phyloP scores from a whole-genome alignment of 1,284 basidiomycete species.

The Pseudozyma pruni region DNA sequence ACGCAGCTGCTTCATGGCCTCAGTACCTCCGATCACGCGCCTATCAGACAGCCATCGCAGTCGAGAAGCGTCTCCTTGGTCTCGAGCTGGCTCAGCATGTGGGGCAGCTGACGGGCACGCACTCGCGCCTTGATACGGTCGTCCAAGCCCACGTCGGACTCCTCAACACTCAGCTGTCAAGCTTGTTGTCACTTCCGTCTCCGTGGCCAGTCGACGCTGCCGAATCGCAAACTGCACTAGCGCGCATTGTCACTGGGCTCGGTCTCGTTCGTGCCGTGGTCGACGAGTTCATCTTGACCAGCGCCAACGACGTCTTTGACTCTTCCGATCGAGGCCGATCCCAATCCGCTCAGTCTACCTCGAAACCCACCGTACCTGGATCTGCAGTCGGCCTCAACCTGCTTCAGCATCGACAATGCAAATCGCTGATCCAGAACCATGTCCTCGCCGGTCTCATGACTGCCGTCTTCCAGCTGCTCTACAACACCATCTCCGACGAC shows the following conservation, averaged over 20 bases:
- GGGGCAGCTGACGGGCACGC: constrained; percentile 19
- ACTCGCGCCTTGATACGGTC: constrained; percentile 20
- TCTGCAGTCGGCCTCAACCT: constrained; percentile 48
- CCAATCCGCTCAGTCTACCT: constrained; percentile 11
- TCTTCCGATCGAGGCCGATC: constrained; percentile 19
- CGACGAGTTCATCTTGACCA: constrained; percentile 45
- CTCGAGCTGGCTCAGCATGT: constrained; percentile 48
- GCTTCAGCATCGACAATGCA: constrained; percentile 57
- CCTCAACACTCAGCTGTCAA: constrained; percentile 41
- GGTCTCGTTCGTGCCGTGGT: constrained; percentile 49
- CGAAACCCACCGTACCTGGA: constrained; percentile 35
- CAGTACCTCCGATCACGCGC: constrained; percentile 50
- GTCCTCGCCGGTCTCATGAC: constrained; percentile 50
- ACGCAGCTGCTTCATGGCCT: constrained; percentile 38
- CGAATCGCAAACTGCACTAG: constrained; percentile 21
- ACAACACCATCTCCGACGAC: constrained; percentile 40
- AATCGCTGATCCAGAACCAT: constrained; percentile 48
- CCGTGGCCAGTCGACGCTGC: constrained; percentile 37
- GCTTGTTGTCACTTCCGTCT: constrained; percentile 31
- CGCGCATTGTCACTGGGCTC: constrained; percentile 36
- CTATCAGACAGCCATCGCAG: constrained; percentile 52
- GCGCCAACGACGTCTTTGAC: constrained; percentile 41
- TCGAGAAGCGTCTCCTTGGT: constrained; percentile 49
- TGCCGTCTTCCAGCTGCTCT: constrained; percentile 45
- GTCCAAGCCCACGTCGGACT: constrained; percentile 33